phyloP scores from a whole-genome alignment of 2,329 filamentous ascomycete genomes.

The Fusarium sp. region DNA sequence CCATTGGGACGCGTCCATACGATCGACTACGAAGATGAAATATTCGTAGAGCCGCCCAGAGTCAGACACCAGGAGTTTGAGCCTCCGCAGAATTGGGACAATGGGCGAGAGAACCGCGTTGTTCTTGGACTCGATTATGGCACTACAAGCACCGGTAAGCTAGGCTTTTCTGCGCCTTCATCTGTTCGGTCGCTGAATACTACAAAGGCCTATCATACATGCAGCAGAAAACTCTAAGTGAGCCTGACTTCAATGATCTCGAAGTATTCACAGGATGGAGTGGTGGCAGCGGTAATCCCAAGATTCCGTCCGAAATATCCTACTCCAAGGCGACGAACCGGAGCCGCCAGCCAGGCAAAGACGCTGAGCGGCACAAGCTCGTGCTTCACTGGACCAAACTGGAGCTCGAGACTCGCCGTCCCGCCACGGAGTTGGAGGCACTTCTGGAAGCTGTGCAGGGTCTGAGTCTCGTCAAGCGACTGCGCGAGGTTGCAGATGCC shows the following conservation, averaged over 20 bases:
- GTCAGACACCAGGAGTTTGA: neutral
- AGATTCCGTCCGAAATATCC: neutral
- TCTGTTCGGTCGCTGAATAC: neutral
- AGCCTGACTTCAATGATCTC: neutral
- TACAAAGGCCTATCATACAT: constrained; percentile 1
- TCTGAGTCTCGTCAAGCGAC: neutral
- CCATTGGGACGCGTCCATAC: neutral
- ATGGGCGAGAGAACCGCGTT: neutral
- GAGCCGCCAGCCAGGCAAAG: neutral
- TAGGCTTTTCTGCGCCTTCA: neutral
- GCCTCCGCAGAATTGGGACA: neutral
- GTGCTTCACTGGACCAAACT: constrained; percentile 4
- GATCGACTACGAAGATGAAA: neutral
- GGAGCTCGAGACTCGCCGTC: neutral
- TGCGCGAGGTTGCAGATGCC: neutral
- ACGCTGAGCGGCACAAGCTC: neutral
- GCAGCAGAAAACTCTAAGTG: neutral
- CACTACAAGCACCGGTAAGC: constrained; percentile 1
- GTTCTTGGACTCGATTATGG: neutral
- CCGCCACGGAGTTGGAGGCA: neutral
- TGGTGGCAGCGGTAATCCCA: neutral
- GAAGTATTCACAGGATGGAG: neutral
- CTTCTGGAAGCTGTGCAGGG: constrained; percentile 1
- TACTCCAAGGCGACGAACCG: neutral
- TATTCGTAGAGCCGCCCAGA: neutral